Evolutionary conservation across 805 yeast genomes (phyloP), one percentile per base, ranked within the genome.

Genomic region (Ogataea pilisensis): DNA sequence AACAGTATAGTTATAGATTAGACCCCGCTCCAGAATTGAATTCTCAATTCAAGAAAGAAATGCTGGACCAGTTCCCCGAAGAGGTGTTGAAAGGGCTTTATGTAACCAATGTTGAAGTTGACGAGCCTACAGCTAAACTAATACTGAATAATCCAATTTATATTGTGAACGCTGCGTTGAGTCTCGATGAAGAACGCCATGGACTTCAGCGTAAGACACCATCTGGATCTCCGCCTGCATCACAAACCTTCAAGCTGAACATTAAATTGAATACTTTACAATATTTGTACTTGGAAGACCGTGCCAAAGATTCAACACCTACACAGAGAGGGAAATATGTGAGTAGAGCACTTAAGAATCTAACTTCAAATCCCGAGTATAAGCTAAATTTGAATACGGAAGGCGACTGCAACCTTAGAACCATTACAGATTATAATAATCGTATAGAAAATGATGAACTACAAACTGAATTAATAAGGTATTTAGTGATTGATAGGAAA

Each of bases 351-450:
- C 16, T 36, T 16, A 20, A 29, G 14, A 14, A 14, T 6, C 30
- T 28, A 6, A 2, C 22, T 5, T 30, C 20, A n/a, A 17, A 14
- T 12, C 13, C 16, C 1, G 28, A 13, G 14, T 17, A 90, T 46
- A 97, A 91, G 62, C 91, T 93, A 58, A 98, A 90, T 64, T 66
- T 89, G 37, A 97, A 91, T 60, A 95, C 86, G 40, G 97, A 91
- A 61, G 97, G 97, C 35, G 95, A 85, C 4, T 17, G 20, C 31
- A n/a, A 26, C 8, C 9, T 36, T 14, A 37, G 32, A 29, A 20
- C 36, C n/a, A 8, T 51, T 7, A 35, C 32, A 3, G 43, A 41
- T 22, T 50, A 49, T 35, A 55, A 54, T 26, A 12, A 30, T 14
- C 29, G 11, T 2, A 47, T 48, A 5, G 48, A 45, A 18, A 21